These are phyloP conservation scores for Luffa acutangula DNA, from an alignment of 306 rosid species.

Conservation along the genomic window DNA sequence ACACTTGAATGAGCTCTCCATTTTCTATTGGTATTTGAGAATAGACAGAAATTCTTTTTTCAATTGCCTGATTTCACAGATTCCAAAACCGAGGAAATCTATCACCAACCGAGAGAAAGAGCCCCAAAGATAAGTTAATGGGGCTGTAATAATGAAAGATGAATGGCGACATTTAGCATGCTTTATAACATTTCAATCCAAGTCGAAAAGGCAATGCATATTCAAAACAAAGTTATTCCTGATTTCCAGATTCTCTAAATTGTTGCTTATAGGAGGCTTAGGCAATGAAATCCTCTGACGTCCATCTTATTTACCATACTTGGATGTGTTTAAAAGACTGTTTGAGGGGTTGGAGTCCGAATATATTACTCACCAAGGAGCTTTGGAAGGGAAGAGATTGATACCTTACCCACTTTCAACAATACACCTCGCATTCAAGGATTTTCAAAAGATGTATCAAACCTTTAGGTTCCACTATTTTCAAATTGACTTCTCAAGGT, in stretches of 20 bases:
- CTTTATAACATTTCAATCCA: not conserved
- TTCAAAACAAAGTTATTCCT: not conserved
- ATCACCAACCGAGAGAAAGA: conserved; percentile 7
- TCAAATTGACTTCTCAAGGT: not conserved
- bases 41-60: conserved; percentile 85
- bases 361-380: not conserved
- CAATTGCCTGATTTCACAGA: conserved; percentile 67
- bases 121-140: not conserved
- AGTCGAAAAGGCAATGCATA: not conserved
- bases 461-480: not conserved
- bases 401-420: not conserved
- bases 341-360: not conserved
- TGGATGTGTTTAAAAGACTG: not conserved
- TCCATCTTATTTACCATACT: not conserved
- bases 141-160: not conserved
- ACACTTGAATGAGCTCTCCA: conserved; percentile 89
- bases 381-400: not conserved
- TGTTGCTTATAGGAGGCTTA: not conserved
- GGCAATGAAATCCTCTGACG: not conserved
- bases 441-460: not conserved
- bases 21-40: conserved; percentile 87
- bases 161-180: not conserved
- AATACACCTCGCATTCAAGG: not conserved
- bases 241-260: not conserved
- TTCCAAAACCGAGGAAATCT: not conserved